Conservation (phyloP, 2,329 filamentous ascomycete species). For the Ophiostoma sp. region DNA sequence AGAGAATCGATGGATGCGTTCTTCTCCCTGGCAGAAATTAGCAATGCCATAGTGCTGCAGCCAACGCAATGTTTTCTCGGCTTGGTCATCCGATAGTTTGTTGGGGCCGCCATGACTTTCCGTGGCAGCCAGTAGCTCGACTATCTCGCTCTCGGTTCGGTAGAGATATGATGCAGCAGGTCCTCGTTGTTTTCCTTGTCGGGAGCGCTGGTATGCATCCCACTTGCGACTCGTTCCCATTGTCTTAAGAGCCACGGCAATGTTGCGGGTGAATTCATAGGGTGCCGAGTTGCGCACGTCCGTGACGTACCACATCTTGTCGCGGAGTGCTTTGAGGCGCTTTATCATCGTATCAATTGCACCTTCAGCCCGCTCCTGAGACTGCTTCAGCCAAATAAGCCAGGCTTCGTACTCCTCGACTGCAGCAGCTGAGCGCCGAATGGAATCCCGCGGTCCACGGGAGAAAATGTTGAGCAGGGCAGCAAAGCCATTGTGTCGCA, state of each 20-base stretch:
- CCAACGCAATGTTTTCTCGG: conserved; percentile 81
- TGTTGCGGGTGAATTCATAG: conserved; percentile 83
- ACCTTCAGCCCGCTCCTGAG: conserved; percentile 73
- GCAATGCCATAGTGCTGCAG: conserved; percentile 78
- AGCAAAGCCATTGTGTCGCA: conserved; percentile 68
- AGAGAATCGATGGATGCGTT: conserved; percentile 90
- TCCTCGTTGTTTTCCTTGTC: conserved; percentile 49
- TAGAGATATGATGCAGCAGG: conserved; percentile 66
- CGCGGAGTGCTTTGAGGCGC: conserved; percentile 71
- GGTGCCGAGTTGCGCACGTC: conserved; percentile 87
- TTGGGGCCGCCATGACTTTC: conserved; percentile 87
- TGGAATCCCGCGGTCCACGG: conserved; percentile 67
- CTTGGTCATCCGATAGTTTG: conserved; percentile 94
- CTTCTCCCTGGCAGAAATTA: conserved; percentile 93
- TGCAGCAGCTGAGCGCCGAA: conserved; percentile 67
- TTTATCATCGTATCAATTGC: conserved; percentile 74
- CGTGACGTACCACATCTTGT: conserved; percentile 99
- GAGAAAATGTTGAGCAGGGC: conserved; percentile 73
- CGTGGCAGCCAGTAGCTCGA: conserved; percentile 81
- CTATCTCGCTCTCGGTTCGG: conserved; percentile 78
- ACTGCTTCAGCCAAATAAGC: conserved; percentile 81
- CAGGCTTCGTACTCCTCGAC: conserved; percentile 79
- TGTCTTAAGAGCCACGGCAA: conserved; percentile 83
- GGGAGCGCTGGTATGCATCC: conserved; percentile 50
- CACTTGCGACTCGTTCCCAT: conserved; percentile 67